phyloP scores from a whole-genome alignment of 2,329 filamentous ascomycete genomes.

The Microthyrium microscopicum region DNA sequence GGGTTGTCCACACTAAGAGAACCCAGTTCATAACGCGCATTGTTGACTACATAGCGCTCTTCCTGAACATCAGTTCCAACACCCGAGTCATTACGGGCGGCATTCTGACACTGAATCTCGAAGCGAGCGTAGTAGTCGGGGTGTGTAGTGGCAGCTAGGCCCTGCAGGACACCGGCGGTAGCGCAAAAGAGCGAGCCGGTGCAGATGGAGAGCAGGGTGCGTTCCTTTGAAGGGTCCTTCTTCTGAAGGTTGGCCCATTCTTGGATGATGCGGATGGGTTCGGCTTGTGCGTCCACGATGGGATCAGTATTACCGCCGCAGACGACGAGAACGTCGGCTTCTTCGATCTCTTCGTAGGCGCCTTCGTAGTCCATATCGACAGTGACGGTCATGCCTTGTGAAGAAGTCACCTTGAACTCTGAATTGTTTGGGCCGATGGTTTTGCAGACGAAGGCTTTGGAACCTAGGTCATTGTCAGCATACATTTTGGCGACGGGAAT shows the following conservation, averaged over 20 bases:
- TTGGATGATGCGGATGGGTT: conserved; percentile 56
- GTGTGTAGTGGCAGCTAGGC: conserved; percentile 68
- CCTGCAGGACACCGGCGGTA: conserved; percentile 58
- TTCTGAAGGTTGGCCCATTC: conserved; percentile 67
- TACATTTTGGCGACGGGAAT: conserved; percentile 7
- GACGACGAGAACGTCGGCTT: conserved; percentile 67
- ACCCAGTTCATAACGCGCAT: conserved; percentile 67
- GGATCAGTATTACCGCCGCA: conserved; percentile 52
- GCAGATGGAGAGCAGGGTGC: conserved; percentile 65
- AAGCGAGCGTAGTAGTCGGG: conserved; percentile 65
- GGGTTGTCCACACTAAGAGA: conserved; percentile 69
- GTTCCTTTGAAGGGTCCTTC: conserved; percentile 61
- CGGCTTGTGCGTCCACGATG: conserved; percentile 41
- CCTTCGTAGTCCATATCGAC: conserved; percentile 67
- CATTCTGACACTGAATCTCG: conserved; percentile 65
- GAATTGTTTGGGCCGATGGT: conserved; percentile 31
- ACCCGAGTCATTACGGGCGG: conserved; percentile 49
- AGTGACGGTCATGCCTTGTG: conserved; percentile 51
- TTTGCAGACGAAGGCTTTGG: conserved; percentile 37
- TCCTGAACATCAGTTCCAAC: conserved; percentile 74
- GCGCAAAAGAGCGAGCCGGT: conserved; percentile 65
- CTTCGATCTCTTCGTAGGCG: conserved; percentile 52
- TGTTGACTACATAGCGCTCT: conserved; percentile 79
- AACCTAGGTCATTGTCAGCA: conserved; percentile 21
- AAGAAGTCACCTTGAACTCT: conserved; percentile 32